phyloP scores from a whole-genome alignment of 345 rosid species.

The Lagerstroemia speciosa region DNA sequence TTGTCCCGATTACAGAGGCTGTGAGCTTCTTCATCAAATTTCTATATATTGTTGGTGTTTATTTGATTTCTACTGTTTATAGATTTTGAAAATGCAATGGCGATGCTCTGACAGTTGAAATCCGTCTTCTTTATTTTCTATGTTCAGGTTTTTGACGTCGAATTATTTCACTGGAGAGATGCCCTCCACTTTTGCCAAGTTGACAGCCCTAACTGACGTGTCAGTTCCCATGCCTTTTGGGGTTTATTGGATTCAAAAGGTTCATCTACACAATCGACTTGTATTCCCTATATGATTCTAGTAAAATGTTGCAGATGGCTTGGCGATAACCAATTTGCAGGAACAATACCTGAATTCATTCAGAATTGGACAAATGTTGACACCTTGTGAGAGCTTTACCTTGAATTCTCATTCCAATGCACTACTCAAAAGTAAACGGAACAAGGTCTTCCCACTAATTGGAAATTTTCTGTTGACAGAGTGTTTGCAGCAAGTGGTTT shows the following conservation, averaged over 20 bases:
- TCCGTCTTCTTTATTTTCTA: neutral
- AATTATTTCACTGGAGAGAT: conserved; percentile 18
- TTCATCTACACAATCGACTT: neutral
- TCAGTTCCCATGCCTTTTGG: neutral
- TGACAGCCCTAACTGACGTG: conserved; percentile 2
- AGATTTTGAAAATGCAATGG: neutral
- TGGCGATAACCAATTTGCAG: conserved; percentile 16
- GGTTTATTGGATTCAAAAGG: too few relatives aligned
- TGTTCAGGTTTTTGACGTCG: conserved; percentile 11
- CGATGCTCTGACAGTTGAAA: neutral
- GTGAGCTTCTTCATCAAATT: neutral
- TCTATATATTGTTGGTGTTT: neutral
- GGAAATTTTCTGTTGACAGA: neutral
- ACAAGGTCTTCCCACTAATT: neutral
- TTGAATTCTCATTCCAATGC: neutral
- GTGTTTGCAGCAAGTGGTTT: conserved; percentile 9
- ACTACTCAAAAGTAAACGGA: neutral
- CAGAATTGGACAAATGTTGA: conserved; percentile 2
- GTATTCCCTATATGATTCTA: too few relatives aligned
- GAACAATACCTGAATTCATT: conserved; percentile 18
- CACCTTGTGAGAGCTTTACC: neutral
- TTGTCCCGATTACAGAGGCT: neutral
- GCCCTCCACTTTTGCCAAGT: conserved; percentile 12
- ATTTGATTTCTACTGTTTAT: neutral
- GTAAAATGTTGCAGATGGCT: conserved; percentile 7